Base-by-base conservation (phyloP, 345 rosid genomes). In the Citrus sp. region DNA sequence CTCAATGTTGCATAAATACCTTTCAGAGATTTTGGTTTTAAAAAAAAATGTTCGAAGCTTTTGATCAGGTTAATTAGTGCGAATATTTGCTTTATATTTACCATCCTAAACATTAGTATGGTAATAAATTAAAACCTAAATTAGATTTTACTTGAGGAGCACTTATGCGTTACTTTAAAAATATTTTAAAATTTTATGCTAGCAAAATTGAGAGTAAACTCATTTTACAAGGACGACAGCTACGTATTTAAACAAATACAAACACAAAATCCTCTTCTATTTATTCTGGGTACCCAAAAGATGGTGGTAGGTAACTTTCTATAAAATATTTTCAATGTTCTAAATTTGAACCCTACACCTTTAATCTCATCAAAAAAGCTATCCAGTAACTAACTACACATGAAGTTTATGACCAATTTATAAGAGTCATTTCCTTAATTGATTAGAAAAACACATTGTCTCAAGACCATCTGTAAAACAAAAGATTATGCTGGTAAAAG, bases 271-370 rank as follows among this genome's bases (percentile, higher is more conserved):
- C 37, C 63, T 64, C 35, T 69, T 66, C 76, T 73, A 78, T 70
- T 61, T 70, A 10, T 73, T 79, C 72, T 28, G 69, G 62, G 65
- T 24, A 18, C 7, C 22, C 56, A 65, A 75, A 72, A 70, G 65
- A 81, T 12, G 84, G 86, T 82, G 90, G 85, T 76, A 65, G 87
- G 89, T 84, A 80, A 77, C 70, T 81, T 81, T 85, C 84, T 70
- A 24, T 73, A 63, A 32, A 49, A 59, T 75, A 70, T 78, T 76
- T 61, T 46, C 49, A 54, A 78, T 70, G 24, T 59, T 51, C 69
- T 46, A 34, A 42, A 58, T 67, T 74, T 78, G 65, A 82, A 79
- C 76, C 82, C 80, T 82, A 78, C 82, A 65, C 28, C 64, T 55
- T 58, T 79, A 72, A 77, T 77, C 82, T 58, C 58, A 64, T 80